Evolutionary conservation across 176 grass and related monocot species (phyloP), one percentile per base, ranked within the genome.

Genomic region (Phragmites australis): DNA sequence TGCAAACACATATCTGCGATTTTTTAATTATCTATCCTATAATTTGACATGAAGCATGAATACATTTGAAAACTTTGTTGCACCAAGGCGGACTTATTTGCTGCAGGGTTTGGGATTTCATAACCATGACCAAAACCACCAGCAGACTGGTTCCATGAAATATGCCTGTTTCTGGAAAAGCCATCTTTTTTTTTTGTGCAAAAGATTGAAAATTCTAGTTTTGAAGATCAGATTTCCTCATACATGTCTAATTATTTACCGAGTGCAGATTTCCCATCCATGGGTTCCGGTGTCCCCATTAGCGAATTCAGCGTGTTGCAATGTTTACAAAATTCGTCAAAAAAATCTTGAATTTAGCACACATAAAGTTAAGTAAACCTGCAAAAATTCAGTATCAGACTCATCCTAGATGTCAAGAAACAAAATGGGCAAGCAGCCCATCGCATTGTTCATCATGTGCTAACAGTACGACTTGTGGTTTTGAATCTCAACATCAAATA

Each of bases 21-120:
- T 45, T 15, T 62, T 45, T 43, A 43, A 6, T 15, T 44, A 45
- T 47, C 21, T 40, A 27, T 56, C 5, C 6, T 68, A 27, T 32
- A 56, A 23, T 65, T 66, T 65, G 19, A 55, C 9, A 63, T 46
- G 19, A 83, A 56, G 42, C 3, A 8, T 16, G 2, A 83, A 67
- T 57, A 48, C 9, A 39, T 84, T 53, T 58, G 22, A 62, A 53
- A 30, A 61, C 23, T 15, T 51, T 72, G 80, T 41, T 73, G 25
- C 31, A 63, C 10, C 13, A 70, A 45, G 19, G 15, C 39, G 45
- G 56, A 76, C 54, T 43, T 45, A n/a, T 68, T 57, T 81, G 31
- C 14, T 70, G 67, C 15, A 70, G 49, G 17, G 15, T 51, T 21
- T 51, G 19, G 68, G 14, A 70, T 70, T 70, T 64, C 61, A 64